A percentile compares a stretch with the other conserved stretches of the same genome.
Evolutionary conservation across 805 yeast genomes (phyloP).

Genomic region (Wickerhamiella allomyrinae): DNA sequence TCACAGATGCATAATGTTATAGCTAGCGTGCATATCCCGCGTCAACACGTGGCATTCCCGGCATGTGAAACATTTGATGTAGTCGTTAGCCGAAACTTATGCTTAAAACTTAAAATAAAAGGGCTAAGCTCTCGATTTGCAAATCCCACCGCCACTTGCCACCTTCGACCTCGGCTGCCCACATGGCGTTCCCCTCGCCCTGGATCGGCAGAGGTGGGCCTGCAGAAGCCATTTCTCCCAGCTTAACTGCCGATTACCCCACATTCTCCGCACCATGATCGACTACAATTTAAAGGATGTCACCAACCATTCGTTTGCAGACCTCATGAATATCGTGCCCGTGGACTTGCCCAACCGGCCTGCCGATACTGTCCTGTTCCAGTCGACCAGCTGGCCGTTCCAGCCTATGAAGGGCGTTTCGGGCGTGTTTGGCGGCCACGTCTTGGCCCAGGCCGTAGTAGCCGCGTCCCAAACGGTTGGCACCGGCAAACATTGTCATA

Average conservation of each 20-base stretch:
- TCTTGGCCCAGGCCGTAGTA: slow-evolving; percentile 18
- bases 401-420: slow-evolving; percentile 16
- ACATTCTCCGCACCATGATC: not conserved
- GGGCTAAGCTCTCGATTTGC: no score
- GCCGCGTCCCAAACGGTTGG: slow-evolving; percentile 18
- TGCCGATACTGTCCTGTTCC: slow-evolving; percentile 6
- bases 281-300: slow-evolving; percentile 5
- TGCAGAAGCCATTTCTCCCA: not conserved
- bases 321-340: slow-evolving; percentile 6
- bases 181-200: no score
- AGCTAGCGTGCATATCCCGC: no score
- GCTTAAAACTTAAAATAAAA: no score
- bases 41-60: no score
- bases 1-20: no score
- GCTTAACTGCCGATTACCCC: slow-evolving; percentile 1
- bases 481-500: slow-evolving; percentile 14
- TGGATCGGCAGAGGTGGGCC: no score
- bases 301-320: slow-evolving; percentile 6
- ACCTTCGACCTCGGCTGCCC: no score
- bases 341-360: not conserved
- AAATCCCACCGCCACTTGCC: no score
- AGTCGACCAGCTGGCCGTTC: slow-evolving; percentile 16
- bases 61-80: no score
- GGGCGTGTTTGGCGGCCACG: slow-evolving; percentile 22
- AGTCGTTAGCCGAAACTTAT: no score